phyloP scores from a whole-genome alignment of 208 protist genomes.

The Phytomonas sp. region DNA sequence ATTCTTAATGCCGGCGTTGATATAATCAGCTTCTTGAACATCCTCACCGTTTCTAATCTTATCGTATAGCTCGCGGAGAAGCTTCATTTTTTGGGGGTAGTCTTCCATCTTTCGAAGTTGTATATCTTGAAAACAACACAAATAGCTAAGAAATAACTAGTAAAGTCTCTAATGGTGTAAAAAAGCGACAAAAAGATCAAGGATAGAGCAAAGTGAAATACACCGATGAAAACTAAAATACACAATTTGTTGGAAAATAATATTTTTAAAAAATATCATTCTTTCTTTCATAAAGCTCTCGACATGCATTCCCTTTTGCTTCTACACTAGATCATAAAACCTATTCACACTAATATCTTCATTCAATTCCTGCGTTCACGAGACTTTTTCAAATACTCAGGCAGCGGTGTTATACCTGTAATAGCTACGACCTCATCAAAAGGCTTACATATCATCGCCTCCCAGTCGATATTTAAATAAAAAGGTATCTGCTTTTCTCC shows the following conservation, averaged over 20 bases:
- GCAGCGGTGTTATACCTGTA: constrained; percentile 62
- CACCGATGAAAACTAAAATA: constrained; percentile 1
- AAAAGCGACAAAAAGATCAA: neutral
- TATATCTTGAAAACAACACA: neutral
- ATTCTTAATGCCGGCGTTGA: constrained; percentile 53
- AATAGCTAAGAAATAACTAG: neutral
- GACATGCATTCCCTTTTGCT: constrained; percentile 1
- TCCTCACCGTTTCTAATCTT: constrained; percentile 55
- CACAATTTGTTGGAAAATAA: neutral
- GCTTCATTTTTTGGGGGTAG: constrained; percentile 29
- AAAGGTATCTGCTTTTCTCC: constrained; percentile 34
- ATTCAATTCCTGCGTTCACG: neutral
- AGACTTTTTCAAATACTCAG: constrained; percentile 28
- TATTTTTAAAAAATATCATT: neutral
- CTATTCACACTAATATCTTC: neutral
- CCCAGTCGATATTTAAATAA: constrained; percentile 70
- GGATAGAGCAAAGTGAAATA: neutral
- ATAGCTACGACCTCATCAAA: constrained; percentile 39
- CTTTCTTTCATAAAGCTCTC: neutral
- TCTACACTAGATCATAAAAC: neutral
- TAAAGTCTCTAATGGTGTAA: neutral
- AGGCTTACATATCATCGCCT: constrained; percentile 50
- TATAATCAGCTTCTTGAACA: constrained; percentile 32
- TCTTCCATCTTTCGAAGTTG: constrained; percentile 17
- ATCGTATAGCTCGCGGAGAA: constrained; percentile 56